phyloP scores from a whole-genome alignment of 129 eudicot species.

The Saposhnikovia divaricata region DNA sequence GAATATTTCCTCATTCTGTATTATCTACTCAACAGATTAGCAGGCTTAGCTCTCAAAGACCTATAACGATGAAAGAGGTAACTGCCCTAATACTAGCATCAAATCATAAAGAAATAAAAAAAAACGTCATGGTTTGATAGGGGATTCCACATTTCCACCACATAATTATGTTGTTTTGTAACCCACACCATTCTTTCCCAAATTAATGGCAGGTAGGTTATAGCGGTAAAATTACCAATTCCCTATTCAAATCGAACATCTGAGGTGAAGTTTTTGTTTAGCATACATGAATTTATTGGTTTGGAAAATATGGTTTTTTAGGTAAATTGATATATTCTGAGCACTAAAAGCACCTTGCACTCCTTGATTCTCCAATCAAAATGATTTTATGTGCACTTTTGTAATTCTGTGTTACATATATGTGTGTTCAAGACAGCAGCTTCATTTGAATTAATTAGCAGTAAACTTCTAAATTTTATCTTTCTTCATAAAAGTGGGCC shows the following conservation, averaged over 20 bases:
- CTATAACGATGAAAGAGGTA: slow-evolving; percentile 68
- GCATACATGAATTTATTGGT: not conserved
- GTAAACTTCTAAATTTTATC: not conserved
- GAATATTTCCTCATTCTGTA: slow-evolving; percentile 90
- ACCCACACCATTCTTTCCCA: not conserved
- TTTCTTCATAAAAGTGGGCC: not conserved
- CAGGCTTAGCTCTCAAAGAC: slow-evolving; percentile 51
- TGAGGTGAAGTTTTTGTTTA: not conserved
- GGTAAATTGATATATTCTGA: too few species aligned
- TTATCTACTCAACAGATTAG: slow-evolving; percentile 80
- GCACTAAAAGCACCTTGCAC: not conserved
- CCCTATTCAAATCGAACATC: not conserved
- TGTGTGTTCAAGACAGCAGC: not conserved
- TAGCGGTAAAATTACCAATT: not conserved
- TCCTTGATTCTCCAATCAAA: not conserved
- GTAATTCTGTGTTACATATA: not conserved
- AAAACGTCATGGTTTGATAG: not conserved
- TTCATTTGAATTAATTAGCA: not conserved
- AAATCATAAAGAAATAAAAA: not conserved
- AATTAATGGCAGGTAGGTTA: not conserved
- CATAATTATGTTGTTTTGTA: not conserved
- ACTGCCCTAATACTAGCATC: not conserved
- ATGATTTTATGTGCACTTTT: not conserved
- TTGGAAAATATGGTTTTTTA: too few species aligned
- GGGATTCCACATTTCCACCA: not conserved